Conservation (phyloP, 805 yeast species). For the Kodamaea kakaduensis region DNA sequence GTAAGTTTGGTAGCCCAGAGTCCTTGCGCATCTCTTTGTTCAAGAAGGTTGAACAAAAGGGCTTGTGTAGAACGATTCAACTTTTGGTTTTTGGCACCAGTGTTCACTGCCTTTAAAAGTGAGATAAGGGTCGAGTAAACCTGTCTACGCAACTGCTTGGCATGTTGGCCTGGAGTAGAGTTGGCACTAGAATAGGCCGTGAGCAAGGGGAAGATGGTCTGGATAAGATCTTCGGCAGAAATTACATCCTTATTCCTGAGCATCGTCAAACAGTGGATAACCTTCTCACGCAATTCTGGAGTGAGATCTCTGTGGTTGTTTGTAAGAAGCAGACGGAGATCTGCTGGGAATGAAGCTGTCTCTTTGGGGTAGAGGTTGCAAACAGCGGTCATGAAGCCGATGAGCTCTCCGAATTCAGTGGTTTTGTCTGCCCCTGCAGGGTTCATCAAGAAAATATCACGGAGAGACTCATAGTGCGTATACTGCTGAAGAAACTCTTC, state of each 20-base stretch:
- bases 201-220: conserved; percentile 83
- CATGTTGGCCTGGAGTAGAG: conserved; percentile 53
- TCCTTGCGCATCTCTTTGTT: conserved; percentile 73
- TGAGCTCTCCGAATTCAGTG: conserved; percentile 72
- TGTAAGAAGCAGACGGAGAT: conserved; percentile 61
- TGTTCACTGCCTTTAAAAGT: conserved; percentile 75
- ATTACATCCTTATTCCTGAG: conserved; percentile 80
- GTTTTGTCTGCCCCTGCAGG: conserved; percentile 54
- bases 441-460: conserved; percentile 80
- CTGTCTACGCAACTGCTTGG: conserved; percentile 78
- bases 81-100: conserved; percentile 86
- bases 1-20: conserved; percentile 95
- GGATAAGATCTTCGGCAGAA: conserved; percentile 74
- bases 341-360: conserved; percentile 80
- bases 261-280: conserved; percentile 85
- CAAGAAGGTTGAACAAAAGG: conserved; percentile 78
- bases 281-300: conserved; percentile 86
- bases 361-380: conserved; percentile 87
- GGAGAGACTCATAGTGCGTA: conserved; percentile 83
- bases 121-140: conserved; percentile 77
- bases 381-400: conserved; percentile 90
- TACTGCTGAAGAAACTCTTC: conserved; percentile 94
- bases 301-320: conserved; percentile 78
- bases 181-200: conserved; percentile 52
- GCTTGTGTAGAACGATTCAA: conserved; percentile 91